Percentiles rank a stretch among this genome's conserved stretches.
These are phyloP conservation scores for Staphylotrichum longicolle DNA, from an alignment of 495 filamentous ascomycete genomes.

Conservation along the genomic window DNA sequence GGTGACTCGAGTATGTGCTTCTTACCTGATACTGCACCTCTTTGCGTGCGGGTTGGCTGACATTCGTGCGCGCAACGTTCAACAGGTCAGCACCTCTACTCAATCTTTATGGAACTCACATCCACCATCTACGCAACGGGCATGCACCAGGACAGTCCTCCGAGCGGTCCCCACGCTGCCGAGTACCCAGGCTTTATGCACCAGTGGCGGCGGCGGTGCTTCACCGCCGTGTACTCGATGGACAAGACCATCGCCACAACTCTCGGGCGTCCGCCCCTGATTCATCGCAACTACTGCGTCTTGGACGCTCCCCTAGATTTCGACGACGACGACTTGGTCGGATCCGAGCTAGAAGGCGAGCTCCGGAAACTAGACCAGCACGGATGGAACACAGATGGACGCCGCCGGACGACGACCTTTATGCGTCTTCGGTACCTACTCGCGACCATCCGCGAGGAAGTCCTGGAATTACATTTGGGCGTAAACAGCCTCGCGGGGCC, in stretches of 20 bases:
- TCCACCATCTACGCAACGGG: conserved; percentile 16
- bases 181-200: conserved; percentile 17
- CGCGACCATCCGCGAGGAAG: conserved; percentile 15
- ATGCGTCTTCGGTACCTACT: conserved; percentile 19
- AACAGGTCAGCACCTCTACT: conserved; percentile 16
- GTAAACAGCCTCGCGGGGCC: conserved; percentile 3
- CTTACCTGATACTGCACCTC: background rate
- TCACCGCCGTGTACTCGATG: conserved; percentile 18
- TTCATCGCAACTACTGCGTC: conserved; percentile 16
- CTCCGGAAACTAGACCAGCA: conserved; percentile 14
- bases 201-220: conserved; percentile 20
- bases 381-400: conserved; percentile 18
- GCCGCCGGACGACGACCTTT: conserved; percentile 13
- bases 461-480: conserved; percentile 14
- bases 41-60: background rate
- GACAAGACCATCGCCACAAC: conserved; percentile 20
- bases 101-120: conserved; percentile 18
- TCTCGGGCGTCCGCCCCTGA: conserved; percentile 17
- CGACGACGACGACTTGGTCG: conserved; percentile 16
- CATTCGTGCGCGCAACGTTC: background rate
- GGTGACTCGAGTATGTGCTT: conserved; percentile 14
- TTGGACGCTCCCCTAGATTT: conserved; percentile 19
- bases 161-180: background rate
- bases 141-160: conserved; percentile 14
- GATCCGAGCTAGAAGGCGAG: conserved; percentile 11